These are phyloP conservation scores for Lactuca saligna DNA, from an alignment of 129 eudicot genomes.

Conservation along the genomic window DNA sequence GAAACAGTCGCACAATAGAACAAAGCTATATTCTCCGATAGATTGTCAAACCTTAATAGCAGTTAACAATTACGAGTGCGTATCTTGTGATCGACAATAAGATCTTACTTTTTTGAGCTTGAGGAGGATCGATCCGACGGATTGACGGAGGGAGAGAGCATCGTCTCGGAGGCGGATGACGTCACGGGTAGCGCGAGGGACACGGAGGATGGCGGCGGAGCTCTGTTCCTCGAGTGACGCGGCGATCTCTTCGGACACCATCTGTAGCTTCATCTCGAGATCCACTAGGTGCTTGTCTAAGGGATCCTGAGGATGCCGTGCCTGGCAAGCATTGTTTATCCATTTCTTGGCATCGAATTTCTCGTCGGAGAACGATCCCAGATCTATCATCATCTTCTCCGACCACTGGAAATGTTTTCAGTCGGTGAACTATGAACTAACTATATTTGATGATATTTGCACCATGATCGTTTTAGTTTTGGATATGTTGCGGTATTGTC, in stretches of 20 bases:
- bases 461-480: neutral
- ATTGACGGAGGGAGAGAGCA: conserved; percentile 84
- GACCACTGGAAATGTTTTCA: conserved; percentile 14
- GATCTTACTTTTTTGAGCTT: conserved; percentile 70
- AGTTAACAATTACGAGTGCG: neutral
- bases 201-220: conserved; percentile 96
- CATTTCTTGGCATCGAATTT: conserved; percentile 95
- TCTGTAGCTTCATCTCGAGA: conserved; percentile 96
- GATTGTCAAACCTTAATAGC: neutral
- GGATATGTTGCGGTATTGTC: neutral
- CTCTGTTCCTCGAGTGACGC: conserved; percentile 98
- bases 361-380: conserved; percentile 81
- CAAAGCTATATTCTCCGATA: neutral
- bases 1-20: neutral
- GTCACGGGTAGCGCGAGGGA: conserved; percentile 95
- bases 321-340: conserved; percentile 76
- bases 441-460: conserved; percentile 6
- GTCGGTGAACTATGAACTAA: conserved; percentile 12
- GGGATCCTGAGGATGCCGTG: conserved; percentile 87
- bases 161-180: conserved; percentile 90
- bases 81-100: neutral
- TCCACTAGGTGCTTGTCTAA: conserved; percentile 85
- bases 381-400: conserved; percentile 77
- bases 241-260: conserved; percentile 92
- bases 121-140: conserved; percentile 72